Evolutionary conservation across 495 filamentous ascomycete genomes (phyloP), one percentile per base, ranked within the genome.

Genomic region (Penicillium atrosanguineum): DNA sequence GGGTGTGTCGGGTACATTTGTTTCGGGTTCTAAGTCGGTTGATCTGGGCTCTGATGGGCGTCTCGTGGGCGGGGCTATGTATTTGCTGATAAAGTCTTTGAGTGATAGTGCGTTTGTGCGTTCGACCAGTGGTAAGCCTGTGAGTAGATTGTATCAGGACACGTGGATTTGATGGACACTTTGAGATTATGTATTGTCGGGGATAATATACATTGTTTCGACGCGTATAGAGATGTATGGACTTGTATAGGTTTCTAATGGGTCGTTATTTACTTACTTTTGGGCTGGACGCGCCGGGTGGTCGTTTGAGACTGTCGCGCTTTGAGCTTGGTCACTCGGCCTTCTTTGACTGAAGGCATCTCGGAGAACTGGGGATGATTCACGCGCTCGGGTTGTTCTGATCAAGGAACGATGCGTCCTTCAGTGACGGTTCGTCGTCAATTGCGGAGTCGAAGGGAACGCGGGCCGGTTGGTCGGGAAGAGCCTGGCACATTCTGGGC

Each of bases 21-120:
- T 46, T 18, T 16, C 12, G 42, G 28, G 15, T 46, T 48, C 8
- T 36, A n/a, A 18, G 8, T 16, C 18, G 14, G 5, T 48, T 4
- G 46, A 16, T 18, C 23, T 7, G 23, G 7, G 4, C 11, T 23
- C 15, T 44, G 16, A 28, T 44, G 18, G 38, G 38, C 18, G 1
- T 11, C 4, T 3, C 19, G 28, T 23, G 6, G 25, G 28, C 25
- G 60, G 26, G 19, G 68, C 55, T 31, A 74, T 58, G 48, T 72
- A 74, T 37, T 48, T 39, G 1, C 60, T 44, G 15, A 68, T 57
- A 55, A 78, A 77, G 11, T 76, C 55, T 14, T 56, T 50, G 14
- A 71, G 58, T 37, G 59, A 39, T 28, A 77, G 57, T 23, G 62
- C 59, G 45, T 78, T 78, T 48, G 70, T 77, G 21, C 68, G 72